These are phyloP conservation scores for Coemansia sp. DNA, from an alignment of 192 early-diverging fungal genomes.

Conservation along the genomic window DNA sequence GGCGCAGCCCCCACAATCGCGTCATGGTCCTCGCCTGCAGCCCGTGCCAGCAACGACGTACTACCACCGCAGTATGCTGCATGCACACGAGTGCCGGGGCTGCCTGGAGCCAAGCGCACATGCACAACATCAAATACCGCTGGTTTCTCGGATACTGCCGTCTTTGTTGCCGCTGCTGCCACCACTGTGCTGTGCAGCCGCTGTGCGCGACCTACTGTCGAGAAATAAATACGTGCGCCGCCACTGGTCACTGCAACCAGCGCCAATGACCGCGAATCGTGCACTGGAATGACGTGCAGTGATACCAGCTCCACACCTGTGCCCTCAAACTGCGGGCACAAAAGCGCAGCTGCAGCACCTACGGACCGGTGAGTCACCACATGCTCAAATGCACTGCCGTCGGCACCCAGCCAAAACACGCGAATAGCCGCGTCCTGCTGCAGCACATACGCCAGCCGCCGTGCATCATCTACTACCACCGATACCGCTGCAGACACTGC, in stretches of 20 bases:
- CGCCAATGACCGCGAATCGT: constrained; percentile 66
- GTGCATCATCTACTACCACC: constrained; percentile 65
- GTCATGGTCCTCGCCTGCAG: constrained; percentile 69
- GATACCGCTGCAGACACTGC: constrained; percentile 49
- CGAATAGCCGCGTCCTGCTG: constrained; percentile 65
- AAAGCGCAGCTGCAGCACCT: constrained; percentile 38
- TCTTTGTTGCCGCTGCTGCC: neutral
- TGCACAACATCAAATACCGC: constrained; percentile 62
- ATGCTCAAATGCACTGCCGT: constrained; percentile 58
- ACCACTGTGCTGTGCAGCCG: constrained; percentile 29
- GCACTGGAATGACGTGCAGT: constrained; percentile 63
- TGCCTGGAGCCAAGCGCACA: constrained; percentile 66
- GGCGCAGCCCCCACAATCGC: constrained; percentile 61
- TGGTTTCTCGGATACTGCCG: constrained; percentile 34
- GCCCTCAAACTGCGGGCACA: constrained; percentile 56
- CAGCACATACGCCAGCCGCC: constrained; percentile 72
- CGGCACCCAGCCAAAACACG: constrained; percentile 63
- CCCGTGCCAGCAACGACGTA: constrained; percentile 63
- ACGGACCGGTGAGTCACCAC: constrained; percentile 55
- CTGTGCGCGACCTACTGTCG: constrained; percentile 49
- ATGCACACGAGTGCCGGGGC: constrained; percentile 52
- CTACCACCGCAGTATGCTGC: constrained; percentile 67
- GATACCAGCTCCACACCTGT: constrained; percentile 61
- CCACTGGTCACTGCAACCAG: constrained; percentile 78
- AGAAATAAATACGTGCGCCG: constrained; percentile 76